A percentile compares a stretch with the other conserved stretches of the same genome.
phyloP scores from a whole-genome alignment of 352 stramenopile species.

The Globisporangium camurandrum region DNA sequence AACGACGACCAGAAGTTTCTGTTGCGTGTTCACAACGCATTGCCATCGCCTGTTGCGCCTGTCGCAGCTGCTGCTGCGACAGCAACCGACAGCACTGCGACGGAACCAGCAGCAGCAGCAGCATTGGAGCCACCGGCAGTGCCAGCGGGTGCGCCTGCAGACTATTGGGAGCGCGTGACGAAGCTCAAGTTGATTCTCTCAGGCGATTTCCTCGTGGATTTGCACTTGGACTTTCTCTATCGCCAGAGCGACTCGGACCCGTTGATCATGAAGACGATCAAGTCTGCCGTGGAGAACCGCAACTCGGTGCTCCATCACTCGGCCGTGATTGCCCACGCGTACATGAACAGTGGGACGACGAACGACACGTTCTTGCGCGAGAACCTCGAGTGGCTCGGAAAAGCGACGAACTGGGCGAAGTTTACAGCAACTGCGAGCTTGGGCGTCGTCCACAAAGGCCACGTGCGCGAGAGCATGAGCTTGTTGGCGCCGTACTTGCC shows the following conservation, averaged over 20 bases:
- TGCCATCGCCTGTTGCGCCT: constrained; percentile 47
- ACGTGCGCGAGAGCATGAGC: constrained; percentile 97
- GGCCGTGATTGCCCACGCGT: constrained; percentile 94
- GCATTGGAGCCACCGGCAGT: constrained; percentile 25
- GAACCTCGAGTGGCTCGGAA: constrained; percentile 98
- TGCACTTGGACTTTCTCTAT: constrained; percentile 92
- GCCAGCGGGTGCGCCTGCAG: constrained; percentile 30
- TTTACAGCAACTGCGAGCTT: constrained; percentile 97
- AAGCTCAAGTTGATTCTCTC: constrained; percentile 85
- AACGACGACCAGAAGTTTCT: constrained; percentile 98
- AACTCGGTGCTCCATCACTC: constrained; percentile 98
- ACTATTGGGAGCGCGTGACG: constrained; percentile 80
- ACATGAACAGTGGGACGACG: constrained; percentile 97
- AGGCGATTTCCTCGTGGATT: constrained; percentile 88
- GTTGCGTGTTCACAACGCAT: constrained; percentile 80
- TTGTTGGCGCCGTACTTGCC: constrained; percentile 97
- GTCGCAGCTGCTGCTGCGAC: constrained; percentile 16
- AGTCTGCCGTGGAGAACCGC: constrained; percentile 89
- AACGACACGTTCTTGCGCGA: constrained; percentile 97
- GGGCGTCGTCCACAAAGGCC: constrained; percentile 97
- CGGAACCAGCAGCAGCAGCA: constrained; percentile 10
- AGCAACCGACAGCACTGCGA: constrained; percentile 11
- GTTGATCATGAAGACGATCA: constrained; percentile 92
- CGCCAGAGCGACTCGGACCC: constrained; percentile 87
- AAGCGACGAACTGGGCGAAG: constrained; percentile 99